These are phyloP conservation scores for Rubia tinctorum DNA, from an alignment of 305 asterid genomes.

Conservation along the genomic window DNA sequence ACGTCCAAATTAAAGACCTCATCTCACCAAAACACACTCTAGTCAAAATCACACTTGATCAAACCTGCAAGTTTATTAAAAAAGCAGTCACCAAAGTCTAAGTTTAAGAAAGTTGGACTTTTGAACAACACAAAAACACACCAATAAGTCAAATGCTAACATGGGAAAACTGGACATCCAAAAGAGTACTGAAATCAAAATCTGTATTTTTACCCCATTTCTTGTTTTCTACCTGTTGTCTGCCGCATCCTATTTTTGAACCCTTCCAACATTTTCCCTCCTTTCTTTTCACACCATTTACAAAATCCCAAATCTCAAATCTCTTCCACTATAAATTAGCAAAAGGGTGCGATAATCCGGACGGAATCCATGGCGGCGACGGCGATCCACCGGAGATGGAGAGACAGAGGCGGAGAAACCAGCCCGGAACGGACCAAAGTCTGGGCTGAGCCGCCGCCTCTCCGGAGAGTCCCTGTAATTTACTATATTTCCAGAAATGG, in stretches of 20 bases:
- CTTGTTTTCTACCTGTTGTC: constrained; percentile 33
- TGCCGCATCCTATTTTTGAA: constrained; percentile 38
- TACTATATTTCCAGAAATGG: constrained; percentile 49
- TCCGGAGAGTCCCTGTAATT: constrained; percentile 33
- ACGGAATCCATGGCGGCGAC: constrained; percentile 13
- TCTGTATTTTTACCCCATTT: not conserved
- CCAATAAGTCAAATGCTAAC: not conserved
- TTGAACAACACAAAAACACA: not conserved
- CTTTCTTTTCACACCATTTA: constrained; percentile 13
- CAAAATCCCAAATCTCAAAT: constrained; percentile 11
- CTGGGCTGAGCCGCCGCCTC: constrained; percentile 26
- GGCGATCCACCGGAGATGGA: constrained; percentile 21
- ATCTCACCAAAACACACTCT: not conserved
- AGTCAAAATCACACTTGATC: not conserved
- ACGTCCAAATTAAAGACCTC: not conserved
- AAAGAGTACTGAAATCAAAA: constrained; percentile 15
- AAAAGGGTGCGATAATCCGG: not conserved
- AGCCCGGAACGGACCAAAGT: constrained; percentile 26
- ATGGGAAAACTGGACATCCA: not conserved
- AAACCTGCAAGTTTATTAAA: not conserved
- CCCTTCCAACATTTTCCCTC: constrained; percentile 13
- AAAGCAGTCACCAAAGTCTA: not conserved
- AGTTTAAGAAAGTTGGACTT: not conserved
- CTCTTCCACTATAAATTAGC: not conserved
- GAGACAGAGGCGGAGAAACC: constrained; percentile 15